phyloP scores from a whole-genome alignment of 306 rosid species.

The Acacia crassicarpa region DNA sequence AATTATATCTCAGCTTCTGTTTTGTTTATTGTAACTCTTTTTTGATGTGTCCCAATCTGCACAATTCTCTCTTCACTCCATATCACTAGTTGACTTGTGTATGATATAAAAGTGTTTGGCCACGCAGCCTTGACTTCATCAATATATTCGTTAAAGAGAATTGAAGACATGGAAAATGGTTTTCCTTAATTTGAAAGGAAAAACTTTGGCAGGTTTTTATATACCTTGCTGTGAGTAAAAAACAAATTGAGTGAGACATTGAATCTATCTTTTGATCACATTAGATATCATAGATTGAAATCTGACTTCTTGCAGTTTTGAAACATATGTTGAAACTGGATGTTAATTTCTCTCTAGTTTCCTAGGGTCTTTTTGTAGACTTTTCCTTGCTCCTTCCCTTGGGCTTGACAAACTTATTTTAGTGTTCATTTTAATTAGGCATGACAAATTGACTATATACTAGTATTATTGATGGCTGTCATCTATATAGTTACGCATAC shows the following conservation, averaged over 20 bases:
- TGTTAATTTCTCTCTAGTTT: neutral
- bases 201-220: neutral
- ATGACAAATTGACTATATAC: neutral
- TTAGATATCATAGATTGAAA: neutral
- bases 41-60: neutral
- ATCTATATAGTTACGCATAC: neutral
- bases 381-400: neutral
- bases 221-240: neutral
- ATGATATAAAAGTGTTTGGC: neutral
- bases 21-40: neutral
- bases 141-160: neutral
- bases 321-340: neutral
- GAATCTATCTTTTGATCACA: neutral
- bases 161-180: neutral
- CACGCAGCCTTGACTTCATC: neutral
- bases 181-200: neutral
- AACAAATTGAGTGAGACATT: neutral
- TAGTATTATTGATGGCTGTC: neutral
- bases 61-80: neutral
- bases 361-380: neutral
- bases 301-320: neutral
- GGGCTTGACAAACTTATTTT: neutral
- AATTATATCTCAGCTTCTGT: neutral
- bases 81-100: neutral
- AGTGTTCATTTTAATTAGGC: neutral